Base-by-base conservation (phyloP, 768 basidiomycete species). In the Tricholoma sp. region DNA sequence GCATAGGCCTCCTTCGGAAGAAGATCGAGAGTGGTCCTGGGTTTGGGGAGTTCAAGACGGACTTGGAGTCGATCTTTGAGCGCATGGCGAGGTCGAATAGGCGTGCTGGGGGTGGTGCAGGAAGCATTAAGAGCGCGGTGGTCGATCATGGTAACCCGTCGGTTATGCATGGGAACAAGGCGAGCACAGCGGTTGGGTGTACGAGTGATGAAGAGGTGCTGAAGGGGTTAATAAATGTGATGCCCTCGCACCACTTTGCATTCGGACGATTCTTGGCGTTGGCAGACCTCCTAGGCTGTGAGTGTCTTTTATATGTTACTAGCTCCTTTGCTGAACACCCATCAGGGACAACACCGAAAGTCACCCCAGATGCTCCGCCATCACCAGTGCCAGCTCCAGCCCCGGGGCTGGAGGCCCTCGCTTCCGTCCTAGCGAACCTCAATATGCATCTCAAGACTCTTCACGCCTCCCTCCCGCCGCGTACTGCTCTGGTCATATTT, bases 11-110 rank as follows among this genome's bases (percentile, higher is more conserved):
- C 31, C 67, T 99, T 18, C 80, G 81, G 65, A 83, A 88, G 66
- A 98, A 99, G 71, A 63, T 97, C 18, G 81, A 84, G 49, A 76
- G 84, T 59, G 93, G 89, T 69, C 71, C 70, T 68, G 88, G 86
- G 1, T 98, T 89, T 67, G 96, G 95, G 4, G 89, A 93, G 68
- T 93, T 89, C 68, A 87, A 85, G 68, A 81, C 82, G 1, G 93
- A 95, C 65, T 80, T 80, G 57, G 94, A 98, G 73, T 84, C 86
- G 3, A 89, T 98, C 33, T 94, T 97, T 63, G 94, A 94, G 68
- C 79, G 91, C 29, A 85, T 96, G 77, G 74, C 76, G 52, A 76
- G 92, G 56, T 73, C 82, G 33, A 70, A 69, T 39, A 55, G 67
- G 44, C 65, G 71, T 31, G 64, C 66, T 15, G 72, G 63, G 11